Conservation (phyloP, 768 basidiomycete species). For the Lenzites betulinus region DNA sequence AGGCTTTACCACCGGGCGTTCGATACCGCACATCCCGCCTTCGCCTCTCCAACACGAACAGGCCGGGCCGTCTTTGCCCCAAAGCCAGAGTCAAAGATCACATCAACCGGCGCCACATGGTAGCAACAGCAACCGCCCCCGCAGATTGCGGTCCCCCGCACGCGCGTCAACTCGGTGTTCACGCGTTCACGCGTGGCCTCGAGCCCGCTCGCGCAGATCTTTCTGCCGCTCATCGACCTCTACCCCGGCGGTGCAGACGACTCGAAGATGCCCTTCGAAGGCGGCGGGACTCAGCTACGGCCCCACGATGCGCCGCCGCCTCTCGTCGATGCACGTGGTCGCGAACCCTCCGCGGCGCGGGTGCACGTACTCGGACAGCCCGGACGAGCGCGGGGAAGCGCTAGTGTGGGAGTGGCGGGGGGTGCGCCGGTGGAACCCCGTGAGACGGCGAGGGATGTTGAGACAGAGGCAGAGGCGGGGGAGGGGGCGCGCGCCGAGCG, state of each 20-base stretch:
- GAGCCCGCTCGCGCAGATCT: conserved; percentile 77
- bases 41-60: conserved; percentile 7
- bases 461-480: too few species aligned
- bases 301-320: conserved; percentile 41
- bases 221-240: conserved; percentile 57
- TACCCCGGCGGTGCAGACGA: conserved; percentile 32
- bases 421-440: too few species aligned
- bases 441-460: too few species aligned
- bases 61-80: neutral
- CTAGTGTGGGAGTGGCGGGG: too few species aligned
- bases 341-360: conserved; percentile 15
- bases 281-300: conserved; percentile 39
- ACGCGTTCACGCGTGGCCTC: conserved; percentile 41
- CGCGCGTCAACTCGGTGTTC: conserved; percentile 47
- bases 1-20: neutral
- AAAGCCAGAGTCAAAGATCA: conserved; percentile 5
- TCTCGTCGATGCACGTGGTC: conserved; percentile 36
- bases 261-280: neutral
- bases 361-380: conserved; percentile 20
- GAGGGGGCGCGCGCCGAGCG: conserved; percentile 5
- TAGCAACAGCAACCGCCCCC: neutral
- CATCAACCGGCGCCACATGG: neutral
- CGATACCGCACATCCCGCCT: conserved; percentile 1
- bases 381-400: too few species aligned
- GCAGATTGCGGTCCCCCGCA: conserved; percentile 31